Percentiles rank a stretch among this genome's conserved stretches.
Conservation (phyloP, 352 stramenopile genomes). For the Phytophthora pisi region DNA sequence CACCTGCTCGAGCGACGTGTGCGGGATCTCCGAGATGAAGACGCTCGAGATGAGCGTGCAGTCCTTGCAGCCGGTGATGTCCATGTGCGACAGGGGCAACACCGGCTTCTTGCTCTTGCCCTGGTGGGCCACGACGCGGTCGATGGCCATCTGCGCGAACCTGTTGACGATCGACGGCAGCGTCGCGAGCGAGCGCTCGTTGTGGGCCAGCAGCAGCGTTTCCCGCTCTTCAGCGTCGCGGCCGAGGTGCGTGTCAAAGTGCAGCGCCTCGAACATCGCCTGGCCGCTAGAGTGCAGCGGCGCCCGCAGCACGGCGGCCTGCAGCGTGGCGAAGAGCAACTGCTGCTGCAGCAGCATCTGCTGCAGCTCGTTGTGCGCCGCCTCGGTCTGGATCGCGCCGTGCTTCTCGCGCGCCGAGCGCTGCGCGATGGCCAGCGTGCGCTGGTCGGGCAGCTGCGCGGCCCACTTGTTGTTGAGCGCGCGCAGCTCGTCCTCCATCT, state of each 20-base stretch:
- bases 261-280: background rate
- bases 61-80: background rate
- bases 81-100: background rate
- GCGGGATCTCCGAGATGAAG: background rate
- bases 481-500: slow-evolving; percentile 40
- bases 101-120: background rate
- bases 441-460: slow-evolving; percentile 29
- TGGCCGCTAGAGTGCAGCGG: background rate
- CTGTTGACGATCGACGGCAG: background rate
- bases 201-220: background rate
- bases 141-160: slow-evolving; percentile 1
- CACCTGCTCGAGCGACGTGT: background rate
- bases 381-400: background rate
- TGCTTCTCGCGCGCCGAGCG: background rate
- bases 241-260: slow-evolving; percentile 1
- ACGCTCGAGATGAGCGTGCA: background rate
- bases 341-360: background rate
- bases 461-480: slow-evolving; percentile 32
- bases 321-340: background rate
- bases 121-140: background rate
- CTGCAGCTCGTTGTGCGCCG: background rate
- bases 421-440: background rate
- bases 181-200: background rate
- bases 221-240: background rate
- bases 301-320: background rate